Evolutionary conservation across 768 basidiomycete species (phyloP).

Genomic region (Piloderma croceum): DNA sequence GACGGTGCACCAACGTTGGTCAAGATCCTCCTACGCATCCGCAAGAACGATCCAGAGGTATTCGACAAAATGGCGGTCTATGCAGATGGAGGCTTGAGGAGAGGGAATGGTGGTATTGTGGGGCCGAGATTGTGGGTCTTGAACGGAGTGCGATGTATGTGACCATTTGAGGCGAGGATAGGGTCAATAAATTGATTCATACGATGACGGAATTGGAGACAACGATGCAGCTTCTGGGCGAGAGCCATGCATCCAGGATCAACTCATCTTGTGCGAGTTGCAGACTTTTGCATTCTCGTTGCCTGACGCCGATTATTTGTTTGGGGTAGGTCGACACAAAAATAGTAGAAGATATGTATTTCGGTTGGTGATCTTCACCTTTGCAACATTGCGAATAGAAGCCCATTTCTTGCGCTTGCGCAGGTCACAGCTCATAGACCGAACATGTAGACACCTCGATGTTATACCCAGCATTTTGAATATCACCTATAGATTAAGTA

Average conservation of each 20-base stretch:
- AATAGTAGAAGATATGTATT: conserved; percentile 4
- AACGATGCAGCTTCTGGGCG: conserved; percentile 22
- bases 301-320: background rate
- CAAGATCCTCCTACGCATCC: conserved; percentile 35
- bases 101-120: conserved; percentile 41
- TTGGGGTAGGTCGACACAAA: conserved; percentile 19
- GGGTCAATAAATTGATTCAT: conserved; percentile 20
- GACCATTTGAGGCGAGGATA: conserved; percentile 30
- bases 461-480: conserved; percentile 13
- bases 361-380: conserved; percentile 1
- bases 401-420: background rate
- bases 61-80: conserved; percentile 37
- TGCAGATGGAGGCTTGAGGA: conserved; percentile 40
- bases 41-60: conserved; percentile 32
- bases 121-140: conserved; percentile 37
- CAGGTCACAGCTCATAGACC: background rate
- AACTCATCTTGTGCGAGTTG: conserved; percentile 17
- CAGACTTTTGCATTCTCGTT: background rate
- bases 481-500: too few relatives aligned
- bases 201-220: conserved; percentile 18
- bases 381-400: conserved; percentile 3
- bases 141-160: conserved; percentile 36
- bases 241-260: conserved; percentile 13
- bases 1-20: conserved; percentile 34
- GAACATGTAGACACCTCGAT: conserved; percentile 4